Base-by-base conservation (phyloP, 2,329 filamentous ascomycete species). In the Penicillium sp. region DNA sequence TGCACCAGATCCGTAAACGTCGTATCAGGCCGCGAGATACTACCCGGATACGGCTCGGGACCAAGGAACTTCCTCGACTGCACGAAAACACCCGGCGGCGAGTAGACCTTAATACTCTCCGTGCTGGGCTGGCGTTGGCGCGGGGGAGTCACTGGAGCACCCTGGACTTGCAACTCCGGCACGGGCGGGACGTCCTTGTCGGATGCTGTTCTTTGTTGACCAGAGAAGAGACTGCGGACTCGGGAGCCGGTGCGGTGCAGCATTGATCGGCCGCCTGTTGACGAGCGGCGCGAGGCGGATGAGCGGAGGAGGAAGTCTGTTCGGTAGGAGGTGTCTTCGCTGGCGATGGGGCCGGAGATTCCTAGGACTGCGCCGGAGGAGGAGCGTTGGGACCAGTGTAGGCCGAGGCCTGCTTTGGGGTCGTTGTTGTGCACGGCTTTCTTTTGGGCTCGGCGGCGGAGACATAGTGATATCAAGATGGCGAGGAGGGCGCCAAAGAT, bases 401-500 rank as follows among this genome's bases (percentile, higher is more conserved):
- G 63, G 1, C 66, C 53, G 25, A 71, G 63, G 1, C 66, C 53
- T 7, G 67, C 37, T 48, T 73, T 76, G 5, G 62, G 54, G 31
- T 68, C 67, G 53, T 65, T 60, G 5, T 60, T 61, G 39, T 66
- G 61, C 28, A 66, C 63, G 53, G 64, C 59, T 22, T 66, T 61
- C 41, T 72, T 71, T 10, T 55, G 52, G 1, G 57, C 38, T 22
- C 66, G 66, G 31, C 57, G 60, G 51, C 77, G 71, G 55, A 78
- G 64, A 63, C 73, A 78, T 56, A 74, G 71, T 39, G 74, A 66
- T 57, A 87, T 71, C 74, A 81, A 64, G 82, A 86, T 38, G 84
- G 84, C 69, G 76, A 81, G 38, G 79, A 88, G 49, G 75, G 75
- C 73, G 6, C 80, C 80, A 31, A 76, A 70, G n/a, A 79, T 54